Percentiles rank a stretch among this genome's conserved stretches.
These are phyloP conservation scores for Teunomyces lycoperdinae DNA, from an alignment of 805 yeast species.

Conservation along the genomic window DNA sequence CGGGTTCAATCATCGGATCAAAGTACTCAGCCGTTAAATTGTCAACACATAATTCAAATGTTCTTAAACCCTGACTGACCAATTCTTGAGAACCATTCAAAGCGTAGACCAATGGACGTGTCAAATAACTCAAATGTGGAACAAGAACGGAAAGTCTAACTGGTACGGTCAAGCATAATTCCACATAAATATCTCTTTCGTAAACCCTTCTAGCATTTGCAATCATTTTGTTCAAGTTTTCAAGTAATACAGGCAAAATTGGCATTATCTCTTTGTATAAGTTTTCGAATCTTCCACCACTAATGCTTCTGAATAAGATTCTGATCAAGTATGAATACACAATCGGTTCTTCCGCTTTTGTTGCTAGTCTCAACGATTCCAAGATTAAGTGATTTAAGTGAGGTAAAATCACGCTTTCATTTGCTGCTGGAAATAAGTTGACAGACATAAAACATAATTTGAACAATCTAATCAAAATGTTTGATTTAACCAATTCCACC, in stretches of 20 bases:
- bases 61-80: constrained; percentile 90
- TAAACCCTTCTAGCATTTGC: constrained; percentile 81
- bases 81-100: constrained; percentile 87
- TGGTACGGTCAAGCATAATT: constrained; percentile 92
- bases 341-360: constrained; percentile 86
- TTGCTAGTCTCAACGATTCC: constrained; percentile 72
- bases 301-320: constrained; percentile 87
- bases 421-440: constrained; percentile 80
- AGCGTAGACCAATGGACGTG: constrained; percentile 90
- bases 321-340: constrained; percentile 86
- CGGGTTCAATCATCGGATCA: constrained; percentile 97
- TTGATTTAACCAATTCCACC: constrained; percentile 71
- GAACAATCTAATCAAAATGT: constrained; percentile 80
- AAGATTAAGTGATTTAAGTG: constrained; percentile 82
- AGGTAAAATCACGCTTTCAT: constrained; percentile 85
- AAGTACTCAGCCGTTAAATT: constrained; percentile 94
- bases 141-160: constrained; percentile 90
- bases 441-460: constrained; percentile 95
- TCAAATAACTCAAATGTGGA: constrained; percentile 83
- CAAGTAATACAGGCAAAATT: constrained; percentile 78
- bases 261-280: constrained; percentile 93
- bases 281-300: constrained; percentile 94
- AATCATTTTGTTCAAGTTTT: constrained; percentile 79
- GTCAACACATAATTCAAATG: constrained; percentile 93
- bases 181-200: constrained; percentile 92